phyloP scores from a whole-genome alignment of 176 grass and related monocot species.

The Triticum turgidum region DNA sequence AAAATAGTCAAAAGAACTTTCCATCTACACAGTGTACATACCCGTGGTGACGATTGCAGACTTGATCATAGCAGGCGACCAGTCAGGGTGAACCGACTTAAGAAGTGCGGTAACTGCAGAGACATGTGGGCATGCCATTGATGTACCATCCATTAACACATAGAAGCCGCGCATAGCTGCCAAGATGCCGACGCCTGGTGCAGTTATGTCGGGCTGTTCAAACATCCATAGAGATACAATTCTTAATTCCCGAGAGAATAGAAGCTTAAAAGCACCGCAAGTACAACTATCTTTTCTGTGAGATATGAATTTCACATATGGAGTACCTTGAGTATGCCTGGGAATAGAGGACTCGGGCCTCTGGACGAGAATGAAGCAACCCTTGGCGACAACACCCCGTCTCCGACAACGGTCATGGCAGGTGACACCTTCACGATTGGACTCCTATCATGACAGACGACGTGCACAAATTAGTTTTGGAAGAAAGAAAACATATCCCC shows the following conservation, averaged over 20 bases:
- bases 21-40: not conserved
- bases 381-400: not conserved
- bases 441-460: not conserved
- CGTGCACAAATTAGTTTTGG: not conserved
- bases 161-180: not conserved
- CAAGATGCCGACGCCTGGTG: not conserved
- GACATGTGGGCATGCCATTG: slow-evolving; percentile 42
- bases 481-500: not conserved
- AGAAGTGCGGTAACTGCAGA: not conserved
- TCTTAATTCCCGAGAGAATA: not conserved
- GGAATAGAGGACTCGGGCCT: not conserved
- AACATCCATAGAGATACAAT: not conserved
- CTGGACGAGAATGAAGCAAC: not conserved
- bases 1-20: not conserved
- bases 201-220: not conserved
- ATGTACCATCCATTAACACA: not conserved
- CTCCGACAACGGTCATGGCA: not conserved
- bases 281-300: not conserved
- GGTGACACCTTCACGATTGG: not conserved
- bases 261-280: not conserved
- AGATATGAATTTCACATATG: not conserved
- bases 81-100: not conserved
- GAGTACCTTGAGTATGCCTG: not conserved
- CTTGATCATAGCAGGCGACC: slow-evolving; percentile 55
- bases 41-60: slow-evolving; percentile 39